Percentiles rank a stretch among this genome's conserved stretches.
phyloP scores from a whole-genome alignment of 106 monocot species.

The Vanilla planifolia region DNA sequence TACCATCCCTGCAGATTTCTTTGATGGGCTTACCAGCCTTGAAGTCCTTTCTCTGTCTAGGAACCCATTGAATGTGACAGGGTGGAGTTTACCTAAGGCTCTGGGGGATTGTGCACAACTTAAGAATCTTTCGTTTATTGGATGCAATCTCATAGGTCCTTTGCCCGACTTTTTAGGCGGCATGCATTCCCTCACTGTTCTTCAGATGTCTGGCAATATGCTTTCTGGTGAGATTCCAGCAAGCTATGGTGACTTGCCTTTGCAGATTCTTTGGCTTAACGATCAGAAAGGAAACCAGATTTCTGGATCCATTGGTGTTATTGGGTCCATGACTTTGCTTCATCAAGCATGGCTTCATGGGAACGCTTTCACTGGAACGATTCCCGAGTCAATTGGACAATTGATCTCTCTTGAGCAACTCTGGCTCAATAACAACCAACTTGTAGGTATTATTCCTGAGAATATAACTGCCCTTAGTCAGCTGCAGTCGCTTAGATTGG shows the following conservation, averaged over 20 bases:
- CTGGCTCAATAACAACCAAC: conserved; percentile 37
- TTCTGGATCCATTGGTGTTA: conserved; percentile 30
- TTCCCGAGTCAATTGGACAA: conserved; percentile 25
- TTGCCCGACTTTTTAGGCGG: conserved; percentile 46
- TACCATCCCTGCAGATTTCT: conserved; percentile 56
- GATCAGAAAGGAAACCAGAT: conserved; percentile 34
- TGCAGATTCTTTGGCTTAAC: conserved; percentile 51
- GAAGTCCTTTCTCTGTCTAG: conserved; percentile 33
- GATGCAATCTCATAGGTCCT: conserved; percentile 41
- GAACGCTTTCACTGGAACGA: conserved; percentile 39
- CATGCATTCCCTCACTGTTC: conserved; percentile 25
- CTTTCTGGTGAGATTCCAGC: conserved; percentile 38
- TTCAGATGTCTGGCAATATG: conserved; percentile 43
- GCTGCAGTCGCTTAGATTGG: conserved; percentile 21
- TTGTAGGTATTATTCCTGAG: conserved; percentile 32
- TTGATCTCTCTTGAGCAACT: conserved; percentile 23
- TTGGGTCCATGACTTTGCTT: conserved; percentile 35
- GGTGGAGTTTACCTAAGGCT: conserved; percentile 38
- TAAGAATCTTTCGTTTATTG: conserved; percentile 28
- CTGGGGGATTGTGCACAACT: conserved; percentile 30
- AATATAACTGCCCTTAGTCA: conserved; percentile 19
- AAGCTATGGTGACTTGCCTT: conserved; percentile 20
- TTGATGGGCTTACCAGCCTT: conserved; percentile 35
- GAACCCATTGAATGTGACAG: conserved; percentile 43
- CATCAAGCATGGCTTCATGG: conserved; percentile 50